These are phyloP conservation scores for Pulveroboletus frians DNA, from an alignment of 768 basidiomycete species.

Conservation along the genomic window DNA sequence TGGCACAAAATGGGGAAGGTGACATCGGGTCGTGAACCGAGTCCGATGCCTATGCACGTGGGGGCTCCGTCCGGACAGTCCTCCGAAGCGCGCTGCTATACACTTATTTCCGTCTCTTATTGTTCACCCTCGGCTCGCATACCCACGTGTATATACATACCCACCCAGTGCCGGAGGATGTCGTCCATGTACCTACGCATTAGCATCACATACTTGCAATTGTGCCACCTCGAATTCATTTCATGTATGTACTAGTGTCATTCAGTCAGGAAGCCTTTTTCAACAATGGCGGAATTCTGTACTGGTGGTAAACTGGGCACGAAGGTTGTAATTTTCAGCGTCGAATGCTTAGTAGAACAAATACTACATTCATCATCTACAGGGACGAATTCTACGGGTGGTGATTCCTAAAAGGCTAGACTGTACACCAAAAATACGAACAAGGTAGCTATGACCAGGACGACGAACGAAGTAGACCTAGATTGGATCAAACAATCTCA, in stretches of 20 bases:
- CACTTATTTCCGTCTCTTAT: background rate
- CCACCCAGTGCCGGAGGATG: background rate
- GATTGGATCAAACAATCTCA: background rate
- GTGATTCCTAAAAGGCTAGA: too few species aligned
- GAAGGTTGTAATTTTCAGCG: too few species aligned
- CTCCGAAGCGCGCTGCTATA: background rate
- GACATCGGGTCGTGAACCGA: background rate
- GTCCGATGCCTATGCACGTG: background rate
- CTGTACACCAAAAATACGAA: background rate
- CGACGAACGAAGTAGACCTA: background rate
- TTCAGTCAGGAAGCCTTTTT: too few species aligned
- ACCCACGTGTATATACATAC: background rate
- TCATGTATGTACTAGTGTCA: background rate
- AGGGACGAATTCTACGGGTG: too few species aligned
- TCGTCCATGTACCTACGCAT: background rate
- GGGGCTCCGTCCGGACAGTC: background rate
- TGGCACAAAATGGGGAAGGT: background rate
- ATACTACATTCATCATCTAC: too few species aligned
- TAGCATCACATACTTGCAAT: background rate
- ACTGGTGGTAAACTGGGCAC: too few species aligned
- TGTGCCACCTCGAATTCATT: background rate
- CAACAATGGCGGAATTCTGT: too few species aligned
- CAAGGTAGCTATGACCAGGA: background rate
- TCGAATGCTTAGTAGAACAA: too few species aligned
- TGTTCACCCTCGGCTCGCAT: background rate